phyloP scores from a whole-genome alignment of 2,329 filamentous ascomycete genomes.

The Hysterium pulicare region DNA sequence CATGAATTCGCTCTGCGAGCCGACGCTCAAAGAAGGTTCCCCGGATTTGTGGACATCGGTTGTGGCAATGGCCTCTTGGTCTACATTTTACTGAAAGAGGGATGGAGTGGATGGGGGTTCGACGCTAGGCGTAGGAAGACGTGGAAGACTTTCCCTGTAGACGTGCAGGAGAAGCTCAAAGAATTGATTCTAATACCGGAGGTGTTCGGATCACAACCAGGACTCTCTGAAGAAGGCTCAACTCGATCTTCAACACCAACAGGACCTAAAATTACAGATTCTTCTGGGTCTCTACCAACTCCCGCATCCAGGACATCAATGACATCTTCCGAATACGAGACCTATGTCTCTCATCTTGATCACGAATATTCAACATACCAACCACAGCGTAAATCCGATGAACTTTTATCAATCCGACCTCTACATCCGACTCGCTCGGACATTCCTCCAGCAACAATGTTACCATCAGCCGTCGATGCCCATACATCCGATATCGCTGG shows the following conservation, averaged over 20 bases:
- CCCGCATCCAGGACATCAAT: neutral
- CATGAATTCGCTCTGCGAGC: constrained; percentile 4
- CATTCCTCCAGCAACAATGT: neutral
- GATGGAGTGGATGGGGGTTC: constrained; percentile 84
- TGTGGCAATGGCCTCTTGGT: constrained; percentile 93
- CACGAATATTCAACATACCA: neutral
- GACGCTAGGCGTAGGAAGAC: constrained; percentile 84
- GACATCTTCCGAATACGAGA: neutral
- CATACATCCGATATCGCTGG: too few relatives aligned
- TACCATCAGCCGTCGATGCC: neutral
- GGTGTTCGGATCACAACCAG: constrained; percentile 24
- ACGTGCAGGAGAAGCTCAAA: constrained; percentile 49
- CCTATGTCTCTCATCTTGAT: neutral
- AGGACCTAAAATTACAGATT: neutral
- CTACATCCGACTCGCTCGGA: neutral
- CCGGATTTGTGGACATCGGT: constrained; percentile 92
- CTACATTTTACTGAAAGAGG: constrained; percentile 74
- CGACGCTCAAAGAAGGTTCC: constrained; percentile 51
- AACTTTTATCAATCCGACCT: neutral
- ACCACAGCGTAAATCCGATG: neutral
- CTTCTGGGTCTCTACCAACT: neutral
- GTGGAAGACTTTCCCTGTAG: constrained; percentile 67
- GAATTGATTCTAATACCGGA: constrained; percentile 61
- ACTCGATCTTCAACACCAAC: neutral
- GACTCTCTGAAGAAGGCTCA: neutral